These are phyloP conservation scores for Salix brachista DNA, from an alignment of 345 rosid species.

Conservation along the genomic window DNA sequence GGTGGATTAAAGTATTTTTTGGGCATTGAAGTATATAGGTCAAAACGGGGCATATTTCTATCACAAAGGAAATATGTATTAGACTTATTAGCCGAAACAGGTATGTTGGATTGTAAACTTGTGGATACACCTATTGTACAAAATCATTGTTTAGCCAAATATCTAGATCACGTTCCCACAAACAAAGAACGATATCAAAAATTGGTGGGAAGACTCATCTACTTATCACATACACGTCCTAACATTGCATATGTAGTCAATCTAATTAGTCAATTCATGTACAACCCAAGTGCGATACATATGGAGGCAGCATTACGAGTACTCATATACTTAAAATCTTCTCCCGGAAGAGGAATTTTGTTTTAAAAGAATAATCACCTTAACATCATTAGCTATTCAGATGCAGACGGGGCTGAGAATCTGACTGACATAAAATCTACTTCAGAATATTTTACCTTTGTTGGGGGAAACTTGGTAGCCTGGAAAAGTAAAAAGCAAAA, in stretches of 20 bases:
- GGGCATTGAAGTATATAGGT: neutral
- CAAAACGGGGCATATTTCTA: neutral
- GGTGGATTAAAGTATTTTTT: too few relatives aligned
- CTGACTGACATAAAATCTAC: fast-evolving
- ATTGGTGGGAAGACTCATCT: neutral
- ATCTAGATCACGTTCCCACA: neutral
- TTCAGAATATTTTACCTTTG: neutral
- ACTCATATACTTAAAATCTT: too few relatives aligned
- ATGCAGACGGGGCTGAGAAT: too few relatives aligned
- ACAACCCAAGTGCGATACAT: too few relatives aligned
- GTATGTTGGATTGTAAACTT: too few relatives aligned
- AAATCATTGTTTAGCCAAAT: neutral
- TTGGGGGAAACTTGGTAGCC: neutral
- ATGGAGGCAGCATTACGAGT: fast-evolving
- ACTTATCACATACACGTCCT: neutral
- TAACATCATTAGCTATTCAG: neutral
- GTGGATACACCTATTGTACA: neutral
- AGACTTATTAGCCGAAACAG: neutral
- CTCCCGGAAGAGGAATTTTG: too few relatives aligned
- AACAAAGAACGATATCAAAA: too few relatives aligned
- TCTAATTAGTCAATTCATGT: neutral
- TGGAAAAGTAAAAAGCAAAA: neutral
- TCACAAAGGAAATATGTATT: too few relatives aligned
- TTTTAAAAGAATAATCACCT: too few relatives aligned
- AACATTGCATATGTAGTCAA: too few relatives aligned